Conservation (phyloP, 1,139 yeast species). For the Geotrichum aggregatum region DNA sequence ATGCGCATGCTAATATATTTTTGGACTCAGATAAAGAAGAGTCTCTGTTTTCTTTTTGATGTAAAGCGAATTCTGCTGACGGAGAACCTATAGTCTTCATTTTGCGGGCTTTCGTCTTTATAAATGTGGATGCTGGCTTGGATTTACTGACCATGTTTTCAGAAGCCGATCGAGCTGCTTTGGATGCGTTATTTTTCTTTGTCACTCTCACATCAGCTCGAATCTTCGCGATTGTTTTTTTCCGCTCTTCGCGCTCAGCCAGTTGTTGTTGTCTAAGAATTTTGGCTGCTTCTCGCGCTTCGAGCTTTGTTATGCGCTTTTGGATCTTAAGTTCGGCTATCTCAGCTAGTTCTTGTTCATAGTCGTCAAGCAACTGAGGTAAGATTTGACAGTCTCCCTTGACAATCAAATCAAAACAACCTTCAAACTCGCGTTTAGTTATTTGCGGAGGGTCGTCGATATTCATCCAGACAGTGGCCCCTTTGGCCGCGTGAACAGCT, state of each 20-base stretch:
- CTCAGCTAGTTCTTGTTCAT: slow-evolving; percentile 29
- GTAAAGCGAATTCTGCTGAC: not conserved
- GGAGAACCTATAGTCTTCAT: not conserved
- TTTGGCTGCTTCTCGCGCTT: slow-evolving; percentile 5
- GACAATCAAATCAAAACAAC: slow-evolving; percentile 51
- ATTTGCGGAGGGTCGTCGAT: slow-evolving; percentile 47
- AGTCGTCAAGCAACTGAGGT: slow-evolving; percentile 39
- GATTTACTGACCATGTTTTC: not conserved
- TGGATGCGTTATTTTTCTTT: not conserved
- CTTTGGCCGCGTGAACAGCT: slow-evolving; percentile 57
- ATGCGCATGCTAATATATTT: not conserved
- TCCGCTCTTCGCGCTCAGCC: slow-evolving; percentile 10
- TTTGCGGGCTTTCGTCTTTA: not conserved
- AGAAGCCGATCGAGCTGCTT: slow-evolving; percentile 8
- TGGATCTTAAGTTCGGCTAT: slow-evolving; percentile 19
- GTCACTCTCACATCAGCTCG: not conserved
- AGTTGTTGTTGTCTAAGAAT: slow-evolving; percentile 18
- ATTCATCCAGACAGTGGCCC: slow-evolving; percentile 56
- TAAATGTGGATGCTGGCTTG: not conserved
- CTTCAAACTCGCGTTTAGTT: slow-evolving; percentile 47
- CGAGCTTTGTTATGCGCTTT: slow-evolving; percentile 18
- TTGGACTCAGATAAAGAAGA: no score
- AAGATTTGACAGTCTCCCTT: slow-evolving; percentile 58
- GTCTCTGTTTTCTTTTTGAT: no score
- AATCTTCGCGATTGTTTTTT: slow-evolving; percentile 1